Evolutionary conservation across 805 yeast species (phyloP), one percentile per base, ranked within the genome.

Genomic region (Limtongozyma cylindracea): DNA sequence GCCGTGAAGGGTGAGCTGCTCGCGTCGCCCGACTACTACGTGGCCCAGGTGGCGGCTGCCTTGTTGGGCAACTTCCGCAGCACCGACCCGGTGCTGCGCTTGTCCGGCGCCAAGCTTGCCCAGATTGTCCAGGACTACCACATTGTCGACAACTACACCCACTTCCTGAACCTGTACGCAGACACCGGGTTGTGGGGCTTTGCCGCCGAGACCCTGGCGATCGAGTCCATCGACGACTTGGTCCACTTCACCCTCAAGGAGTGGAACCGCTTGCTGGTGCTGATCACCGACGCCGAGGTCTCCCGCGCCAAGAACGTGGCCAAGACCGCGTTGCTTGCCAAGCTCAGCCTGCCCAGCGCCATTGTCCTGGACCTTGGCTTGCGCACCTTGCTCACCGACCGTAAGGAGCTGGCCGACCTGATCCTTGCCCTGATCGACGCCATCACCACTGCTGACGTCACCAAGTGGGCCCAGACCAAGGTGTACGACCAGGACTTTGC

Each of bases 141-240:
- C 44, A 51, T 74, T 41, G 69, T 69, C 37, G 80, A 71, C 42
- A 50, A 61, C 31, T 71, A 55, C 54, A 46, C 58, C 31, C 84
- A 73, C 49, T 74, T 70, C 59, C 61, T 76, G 30, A 47, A 47
- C 23, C 65, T 76, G 21, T 72, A 65, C 59, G 58, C 72, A 31
- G 77, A 72, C 47, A 53, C 71, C 26, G 88, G 88, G 42, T 59
- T 74, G 45, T 74, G 82, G 77, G 91, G 91, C 43, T 67, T 69
- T 53, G 53, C 60, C 45, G 56, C 76, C 29, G 65, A 60, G 40
- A 56, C 69, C 31, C 49, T 68, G 27, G 62, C 70, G 47, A 43
- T 68, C 31, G 45, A 31, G 19, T 49, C 52, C 35, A 50, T 74
- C 33, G 91, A 74, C 47, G 91, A 74, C 42, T 59, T 71, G 31